Evolutionary conservation across 192 early-diverging fungal species (phyloP).

Genomic region (Kappamyces sp.): DNA sequence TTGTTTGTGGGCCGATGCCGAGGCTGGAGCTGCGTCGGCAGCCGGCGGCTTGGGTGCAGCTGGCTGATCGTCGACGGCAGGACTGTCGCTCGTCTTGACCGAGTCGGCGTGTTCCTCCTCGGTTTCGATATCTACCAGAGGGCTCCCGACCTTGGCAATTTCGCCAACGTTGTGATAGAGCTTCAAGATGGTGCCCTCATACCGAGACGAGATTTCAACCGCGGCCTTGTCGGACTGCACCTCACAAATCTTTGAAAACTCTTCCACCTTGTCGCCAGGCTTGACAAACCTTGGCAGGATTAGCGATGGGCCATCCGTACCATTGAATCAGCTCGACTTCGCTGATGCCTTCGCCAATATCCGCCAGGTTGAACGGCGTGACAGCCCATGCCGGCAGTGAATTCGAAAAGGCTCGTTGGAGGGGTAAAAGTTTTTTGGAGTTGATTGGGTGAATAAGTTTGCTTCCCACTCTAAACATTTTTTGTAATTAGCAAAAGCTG

Average conservation of each 20-base stretch:
- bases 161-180: constrained; percentile 79
- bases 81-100: constrained; percentile 2
- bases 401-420: too few relatives aligned
- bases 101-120: constrained; percentile 27
- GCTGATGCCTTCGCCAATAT: constrained; percentile 98
- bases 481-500: too few relatives aligned
- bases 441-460: too few relatives aligned
- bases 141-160: constrained; percentile 86
- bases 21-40: not conserved
- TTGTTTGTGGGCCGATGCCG: constrained; percentile 5
- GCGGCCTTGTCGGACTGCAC: constrained; percentile 98
- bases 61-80: constrained; percentile 5
- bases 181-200: constrained; percentile 74
- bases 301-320: constrained; percentile 32
- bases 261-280: constrained; percentile 75
- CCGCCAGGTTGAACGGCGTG: constrained; percentile 78
- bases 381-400: too few relatives aligned
- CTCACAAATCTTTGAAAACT: constrained; percentile 95
- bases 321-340: constrained; percentile 98
- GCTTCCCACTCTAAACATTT: too few relatives aligned
- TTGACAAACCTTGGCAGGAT: constrained; percentile 74
- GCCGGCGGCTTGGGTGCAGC: constrained; percentile 9
- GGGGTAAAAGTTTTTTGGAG: too few relatives aligned
- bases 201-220: constrained; percentile 97
- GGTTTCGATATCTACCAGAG: constrained; percentile 80